Evolutionary conservation across 805 yeast genomes (phyloP), one percentile per base, ranked within the genome.

Genomic region (Martiniozyma abietophila): DNA sequence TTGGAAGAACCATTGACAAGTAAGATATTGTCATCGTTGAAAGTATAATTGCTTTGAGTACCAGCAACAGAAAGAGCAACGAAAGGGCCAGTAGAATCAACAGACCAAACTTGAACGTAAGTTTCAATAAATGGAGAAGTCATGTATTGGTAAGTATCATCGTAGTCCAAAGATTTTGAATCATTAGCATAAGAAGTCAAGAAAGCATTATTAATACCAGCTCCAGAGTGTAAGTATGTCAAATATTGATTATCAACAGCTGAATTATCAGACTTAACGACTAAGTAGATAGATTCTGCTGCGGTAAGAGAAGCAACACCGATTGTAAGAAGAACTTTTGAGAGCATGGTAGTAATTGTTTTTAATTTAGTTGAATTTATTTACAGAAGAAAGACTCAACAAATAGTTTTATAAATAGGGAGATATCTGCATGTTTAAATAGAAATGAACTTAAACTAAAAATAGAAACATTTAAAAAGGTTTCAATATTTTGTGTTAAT

Each of bases 201-300:
- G 51, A 62, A 58, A 21, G 57, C 45, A 49, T 64, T 67, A 54
- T 62, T 58, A 38, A 65, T 49, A 40, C 62, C 73, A 34, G 74
- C 74, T 48, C 73, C 73, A 51, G 64, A 70, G 41, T 67, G 74
- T 31, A 48, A 39, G 33, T 62, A 43, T 29, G 54, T 58, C 14
- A 42, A 22, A 8, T 33, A n/a, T 29, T 48, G 35, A 24, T 58
- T 59, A 38, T 59, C 39, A 32, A 63, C 33, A 7, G 35, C 41
- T 5, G 48, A 17, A 36, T 55, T 35, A 27, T 44, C 48, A 21
- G 65, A 57, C 20, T 47, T 42, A 29, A 46, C 46, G 16, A 18
- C 42, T 29, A 61, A 50, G 17, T 41, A 19, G 12, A 54, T 44
- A 8, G 32, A 15, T 14, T 43, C 44, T n/a, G 43, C 41, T 7